phyloP scores from a whole-genome alignment of 306 rosid genomes.

The Cicer arietinum region DNA sequence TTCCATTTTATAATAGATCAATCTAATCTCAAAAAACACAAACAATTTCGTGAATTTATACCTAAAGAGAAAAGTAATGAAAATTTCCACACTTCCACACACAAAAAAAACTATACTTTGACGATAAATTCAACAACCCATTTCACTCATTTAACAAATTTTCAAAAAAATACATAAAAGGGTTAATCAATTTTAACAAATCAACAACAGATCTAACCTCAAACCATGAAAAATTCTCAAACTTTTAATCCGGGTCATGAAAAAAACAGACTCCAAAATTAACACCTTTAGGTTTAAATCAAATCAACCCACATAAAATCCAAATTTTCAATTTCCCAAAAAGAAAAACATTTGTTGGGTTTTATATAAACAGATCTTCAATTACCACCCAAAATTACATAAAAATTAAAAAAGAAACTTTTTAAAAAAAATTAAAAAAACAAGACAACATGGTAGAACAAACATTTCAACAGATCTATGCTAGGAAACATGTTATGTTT shows the following conservation, averaged over 20 bases:
- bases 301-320: conserved; percentile 23
- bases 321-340: neutral
- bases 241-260: neutral
- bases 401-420: neutral
- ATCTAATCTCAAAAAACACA: neutral
- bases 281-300: neutral
- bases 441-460: neutral
- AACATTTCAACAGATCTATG: conserved; percentile 46
- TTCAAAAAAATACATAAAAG: conserved; percentile 13
- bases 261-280: conserved; percentile 1
- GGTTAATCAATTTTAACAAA: neutral
- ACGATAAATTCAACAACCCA: conserved; percentile 7
- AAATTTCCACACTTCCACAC: neutral
- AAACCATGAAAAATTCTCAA: conserved; percentile 20
- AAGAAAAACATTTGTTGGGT: neutral
- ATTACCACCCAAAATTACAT: neutral
- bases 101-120: neutral
- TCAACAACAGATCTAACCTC: conserved; percentile 57
- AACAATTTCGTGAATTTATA: neutral
- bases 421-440: neutral
- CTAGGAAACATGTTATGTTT: conserved; percentile 13
- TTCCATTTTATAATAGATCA: conserved; percentile 27
- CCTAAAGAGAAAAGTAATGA: neutral
- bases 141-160: conserved; percentile 15
- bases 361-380: conserved; percentile 21